Evolutionary conservation across 306 rosid species (phyloP), one percentile per base, ranked within the genome.

Genomic region (Phaseolus lunatus): DNA sequence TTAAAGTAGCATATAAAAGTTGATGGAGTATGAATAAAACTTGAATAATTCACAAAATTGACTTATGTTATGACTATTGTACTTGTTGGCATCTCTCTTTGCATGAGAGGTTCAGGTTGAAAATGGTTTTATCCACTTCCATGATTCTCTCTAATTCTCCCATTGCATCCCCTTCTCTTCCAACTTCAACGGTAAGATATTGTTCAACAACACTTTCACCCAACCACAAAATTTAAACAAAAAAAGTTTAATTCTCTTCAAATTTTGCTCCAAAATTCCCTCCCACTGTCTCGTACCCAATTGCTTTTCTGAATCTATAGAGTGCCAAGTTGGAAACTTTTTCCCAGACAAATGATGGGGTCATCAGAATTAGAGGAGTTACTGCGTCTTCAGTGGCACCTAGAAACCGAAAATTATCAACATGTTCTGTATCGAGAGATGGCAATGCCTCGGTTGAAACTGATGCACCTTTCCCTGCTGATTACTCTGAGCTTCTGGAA

Each of bases 401-500:
- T 20, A 69, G 68, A 66, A 73, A 41, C 75, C 64, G 50, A 27
- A 81, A 77, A 53, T 39, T 77, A 27, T 67, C 76, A 33, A 58
- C 79, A 52, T 84, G 62, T 69, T 88, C 89, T 76, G 86, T 68
- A 71, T 80, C 86, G 0, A 81, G 87, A 54, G 90, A 83, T 26
- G 73, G 85, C 71, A 82, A 64, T 63, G 73, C 82, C 12, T 86
- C 94, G 12, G 69, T 86, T 45, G 89, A 68, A 9, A 53, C 76
- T 44, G 90, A 90, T 75, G 91, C 87, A 19, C 84, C 90, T 45
- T 82, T 95, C 75, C 98, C 97, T 56, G 52, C 31, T 24, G 97
- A 95, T 85, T 95, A 95, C 67, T 49, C 89, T 48, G 86, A 92
- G 77, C 98, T 95, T 86, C 92, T 95, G 44, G 82, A 89, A 75